Evolutionary conservation across 1,139 yeast genomes (phyloP).

Genomic region (Spencermartinsiella ligniputridi): DNA sequence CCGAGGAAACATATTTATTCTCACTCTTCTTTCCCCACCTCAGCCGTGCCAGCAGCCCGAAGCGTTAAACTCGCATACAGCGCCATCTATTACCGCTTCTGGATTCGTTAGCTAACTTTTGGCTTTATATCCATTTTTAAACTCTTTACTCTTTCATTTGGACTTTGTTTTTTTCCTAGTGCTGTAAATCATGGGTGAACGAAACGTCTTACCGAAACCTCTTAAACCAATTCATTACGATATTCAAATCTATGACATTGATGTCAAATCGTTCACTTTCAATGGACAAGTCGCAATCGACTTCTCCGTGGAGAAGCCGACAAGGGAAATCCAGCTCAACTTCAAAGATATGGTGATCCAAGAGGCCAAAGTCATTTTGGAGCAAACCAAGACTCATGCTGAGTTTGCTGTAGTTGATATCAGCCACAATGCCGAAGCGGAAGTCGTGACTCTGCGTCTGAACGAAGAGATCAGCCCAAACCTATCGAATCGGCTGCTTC

Average conservation of each 20-base stretch:
- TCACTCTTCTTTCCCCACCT: too few species aligned
- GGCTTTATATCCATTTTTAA: too few species aligned
- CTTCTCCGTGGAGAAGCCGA: slow-evolving; percentile 38
- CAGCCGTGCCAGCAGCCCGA: too few species aligned
- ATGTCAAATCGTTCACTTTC: slow-evolving; percentile 44
- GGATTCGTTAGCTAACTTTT: too few species aligned
- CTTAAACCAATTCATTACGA: slow-evolving; percentile 49
- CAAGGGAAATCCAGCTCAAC: slow-evolving; percentile 29
- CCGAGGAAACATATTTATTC: too few species aligned
- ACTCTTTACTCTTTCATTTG: too few species aligned
- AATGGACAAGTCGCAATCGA: slow-evolving; percentile 50
- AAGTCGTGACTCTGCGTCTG: slow-evolving; percentile 12
- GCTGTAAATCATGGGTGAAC: too few species aligned
- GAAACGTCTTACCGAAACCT: slow-evolving; percentile 53
- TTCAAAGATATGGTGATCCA: slow-evolving; percentile 31
- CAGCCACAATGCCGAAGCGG: slow-evolving; percentile 15
- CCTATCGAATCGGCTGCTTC: slow-evolving; percentile 26
- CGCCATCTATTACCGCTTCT: too few species aligned
- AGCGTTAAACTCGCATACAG: too few species aligned
- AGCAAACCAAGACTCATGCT: slow-evolving; percentile 19
- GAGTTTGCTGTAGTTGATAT: slow-evolving; percentile 12
- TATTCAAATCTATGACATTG: slow-evolving; percentile 40
- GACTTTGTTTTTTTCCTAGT: too few species aligned
- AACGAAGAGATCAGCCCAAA: slow-evolving; percentile 23
- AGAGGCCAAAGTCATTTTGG: slow-evolving; percentile 13